Evolutionary conservation across 768 basidiomycete species (phyloP).

Genomic region (Hysterangium stoloniferum): DNA sequence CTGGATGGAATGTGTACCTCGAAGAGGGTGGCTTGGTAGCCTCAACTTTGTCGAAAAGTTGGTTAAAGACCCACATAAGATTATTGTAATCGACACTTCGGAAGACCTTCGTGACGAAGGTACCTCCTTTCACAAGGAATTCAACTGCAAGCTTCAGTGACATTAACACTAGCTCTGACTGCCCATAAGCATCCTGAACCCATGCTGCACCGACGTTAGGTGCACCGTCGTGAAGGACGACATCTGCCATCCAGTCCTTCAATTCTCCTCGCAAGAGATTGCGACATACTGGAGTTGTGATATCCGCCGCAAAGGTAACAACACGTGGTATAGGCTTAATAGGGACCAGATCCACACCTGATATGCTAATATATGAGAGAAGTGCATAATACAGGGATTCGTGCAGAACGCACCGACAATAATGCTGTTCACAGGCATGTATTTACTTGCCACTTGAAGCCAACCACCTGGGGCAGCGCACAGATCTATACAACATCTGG

Average conservation of each 20-base stretch:
- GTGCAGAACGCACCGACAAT: constrained; percentile 64
- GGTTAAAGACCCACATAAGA: constrained; percentile 97
- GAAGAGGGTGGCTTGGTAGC: constrained; percentile 98
- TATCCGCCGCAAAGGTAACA: constrained; percentile 87
- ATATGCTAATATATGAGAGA: constrained; percentile 14
- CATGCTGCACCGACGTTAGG: constrained; percentile 99
- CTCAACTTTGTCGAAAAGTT: constrained; percentile 93
- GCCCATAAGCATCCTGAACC: constrained; percentile 97
- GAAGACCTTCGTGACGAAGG: constrained; percentile 98
- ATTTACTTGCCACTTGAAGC: constrained; percentile 97
- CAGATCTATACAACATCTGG: constrained; percentile 92
- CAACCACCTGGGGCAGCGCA: constrained; percentile 99
- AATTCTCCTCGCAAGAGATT: constrained; percentile 77
- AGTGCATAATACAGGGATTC: not conserved
- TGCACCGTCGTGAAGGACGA: constrained; percentile 97
- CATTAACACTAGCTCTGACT: constrained; percentile 95
- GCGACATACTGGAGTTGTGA: constrained; percentile 88
- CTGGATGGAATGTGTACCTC: constrained; percentile 43
- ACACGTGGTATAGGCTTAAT: constrained; percentile 94
- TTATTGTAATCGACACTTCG: constrained; percentile 97
- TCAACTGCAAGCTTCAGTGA: constrained; percentile 92
- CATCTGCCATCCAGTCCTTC: constrained; percentile 98
- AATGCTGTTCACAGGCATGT: constrained; percentile 88
- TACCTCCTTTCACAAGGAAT: constrained; percentile 87
- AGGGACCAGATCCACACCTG: constrained; percentile 91